Evolutionary conservation across 768 basidiomycete species (phyloP).

Genomic region (Termitomyces sp.): DNA sequence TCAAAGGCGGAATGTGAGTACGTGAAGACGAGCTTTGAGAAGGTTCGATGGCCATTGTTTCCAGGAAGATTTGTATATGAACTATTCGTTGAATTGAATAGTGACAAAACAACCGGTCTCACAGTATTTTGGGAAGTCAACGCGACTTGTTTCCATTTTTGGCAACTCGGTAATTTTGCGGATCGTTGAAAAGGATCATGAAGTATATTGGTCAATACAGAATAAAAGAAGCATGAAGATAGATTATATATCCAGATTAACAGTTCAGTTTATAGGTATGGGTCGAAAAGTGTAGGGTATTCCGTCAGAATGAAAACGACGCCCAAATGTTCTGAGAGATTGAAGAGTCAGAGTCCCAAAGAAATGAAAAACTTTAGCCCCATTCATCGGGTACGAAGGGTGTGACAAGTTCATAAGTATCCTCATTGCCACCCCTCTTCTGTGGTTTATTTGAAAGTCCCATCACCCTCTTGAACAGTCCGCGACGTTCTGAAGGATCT

Average conservation of each 20-base stretch:
- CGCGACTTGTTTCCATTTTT: slow-evolving; percentile 1
- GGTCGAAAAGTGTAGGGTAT: slow-evolving; percentile 1
- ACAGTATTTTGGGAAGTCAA: not conserved
- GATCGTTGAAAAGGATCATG: not conserved
- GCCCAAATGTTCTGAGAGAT: not conserved
- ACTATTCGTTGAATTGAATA: not conserved
- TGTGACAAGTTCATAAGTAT: slow-evolving; percentile 77
- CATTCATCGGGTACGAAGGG: slow-evolving; percentile 77
- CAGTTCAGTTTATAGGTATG: not conserved
- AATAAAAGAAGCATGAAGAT: not conserved
- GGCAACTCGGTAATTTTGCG: not conserved
- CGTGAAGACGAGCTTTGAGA: slow-evolving; percentile 19
- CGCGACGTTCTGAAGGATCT: slow-evolving; percentile 32
- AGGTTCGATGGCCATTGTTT: slow-evolving; percentile 11
- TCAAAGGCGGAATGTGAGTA: slow-evolving; percentile 38
- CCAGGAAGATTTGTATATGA: not conserved
- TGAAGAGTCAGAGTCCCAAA: not conserved
- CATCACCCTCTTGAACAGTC: slow-evolving; percentile 60
- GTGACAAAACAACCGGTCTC: not conserved
- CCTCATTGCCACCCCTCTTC: slow-evolving; percentile 61
- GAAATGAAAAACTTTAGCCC: slow-evolving; percentile 38
- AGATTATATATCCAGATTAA: not conserved
- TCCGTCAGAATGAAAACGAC: not conserved
- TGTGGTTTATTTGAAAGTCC: slow-evolving; percentile 38
- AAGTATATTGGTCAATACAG: not conserved